Conservation (phyloP, 2,329 filamentous ascomycete genomes). For the Lasiodiplodia sp. region DNA sequence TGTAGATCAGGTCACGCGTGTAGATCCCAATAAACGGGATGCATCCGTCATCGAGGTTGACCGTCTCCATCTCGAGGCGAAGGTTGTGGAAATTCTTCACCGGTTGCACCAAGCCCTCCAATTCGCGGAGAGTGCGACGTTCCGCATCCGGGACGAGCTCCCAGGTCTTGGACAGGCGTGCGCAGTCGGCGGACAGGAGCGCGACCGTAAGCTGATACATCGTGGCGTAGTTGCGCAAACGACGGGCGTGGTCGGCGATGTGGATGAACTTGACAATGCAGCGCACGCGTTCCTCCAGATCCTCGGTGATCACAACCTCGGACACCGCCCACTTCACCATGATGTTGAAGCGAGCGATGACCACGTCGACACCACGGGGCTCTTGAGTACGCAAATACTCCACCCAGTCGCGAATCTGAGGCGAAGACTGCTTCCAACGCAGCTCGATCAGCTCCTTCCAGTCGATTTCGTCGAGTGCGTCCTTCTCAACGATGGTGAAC, state of each 20-base stretch:
- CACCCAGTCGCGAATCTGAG: conserved; percentile 77
- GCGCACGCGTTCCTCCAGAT: conserved; percentile 74
- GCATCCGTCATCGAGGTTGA: conserved; percentile 71
- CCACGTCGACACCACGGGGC: conserved; percentile 79
- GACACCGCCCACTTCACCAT: conserved; percentile 88
- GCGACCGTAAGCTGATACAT: conserved; percentile 83
- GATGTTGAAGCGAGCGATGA: conserved; percentile 85
- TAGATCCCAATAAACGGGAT: conserved; percentile 85
- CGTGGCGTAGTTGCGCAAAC: conserved; percentile 82
- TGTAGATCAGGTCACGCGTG: conserved; percentile 83
- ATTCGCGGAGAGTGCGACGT: conserved; percentile 68
- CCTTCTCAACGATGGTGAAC: conserved; percentile 85
- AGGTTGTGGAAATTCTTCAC: conserved; percentile 79
- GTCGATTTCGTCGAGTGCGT: conserved; percentile 84
- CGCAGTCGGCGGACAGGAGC: conserved; percentile 75
- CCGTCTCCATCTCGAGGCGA: conserved; percentile 79
- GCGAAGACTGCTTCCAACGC: conserved; percentile 77
- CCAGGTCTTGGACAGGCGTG: conserved; percentile 75
- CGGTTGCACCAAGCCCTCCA: conserved; percentile 78
- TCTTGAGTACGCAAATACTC: conserved; percentile 77
- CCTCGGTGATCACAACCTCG: conserved; percentile 76
- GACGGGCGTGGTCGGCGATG: conserved; percentile 77
- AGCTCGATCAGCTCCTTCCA: conserved; percentile 88
- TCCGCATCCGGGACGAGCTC: conserved; percentile 71
- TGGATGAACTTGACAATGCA: conserved; percentile 84